Evolutionary conservation across 2,329 filamentous ascomycete genomes (phyloP), one percentile per base, ranked within the genome.

Genomic region (Trichoderma lentiforme): DNA sequence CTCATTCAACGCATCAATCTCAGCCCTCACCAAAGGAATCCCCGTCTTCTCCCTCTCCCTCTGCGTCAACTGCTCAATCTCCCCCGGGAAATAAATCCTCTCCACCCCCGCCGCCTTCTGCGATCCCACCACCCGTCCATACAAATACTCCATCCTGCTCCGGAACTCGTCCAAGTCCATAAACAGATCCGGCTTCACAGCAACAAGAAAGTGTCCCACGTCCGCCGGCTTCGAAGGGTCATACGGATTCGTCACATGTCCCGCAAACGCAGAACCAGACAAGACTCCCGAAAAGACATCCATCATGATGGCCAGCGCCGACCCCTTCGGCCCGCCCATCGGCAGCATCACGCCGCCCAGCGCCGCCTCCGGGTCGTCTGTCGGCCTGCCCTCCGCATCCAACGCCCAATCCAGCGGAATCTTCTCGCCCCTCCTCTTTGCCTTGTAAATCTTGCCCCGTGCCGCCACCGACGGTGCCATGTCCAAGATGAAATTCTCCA

Each of bases 281-380:
- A 96, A 77, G 0, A 93, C 91, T 0, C 93, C 93, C 0, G 92
- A 94, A 78, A 96, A 95, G 2, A 97, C 91, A 78, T 96, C 93
- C 93, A 96, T 96, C 92, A 94, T 95, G 70, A 96, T 88, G 0
- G 92, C 84, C 53, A 96, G 80, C 0, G 88, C 93, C 2, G 91
- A 93, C 0, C 93, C 93, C 80, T 96, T 96, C 0, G 93, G 92
- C 0, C 93, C 93, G 3, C 93, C 93, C 91, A 96, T 94, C 0
- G 93, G 93, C 24, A 95, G 82, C 93, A 96, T 95, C 4, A 95
- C 92, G 1, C 93, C 93, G 39, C 89, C 88, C 11, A 96, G 82
- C 0, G 93, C 93, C 24, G 85, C 86, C 1, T 85, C 87, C 0
- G 93, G 92, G 75, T 96, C 92, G 71, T 92, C 88, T 0, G 92